Conservation (phyloP, 2,329 filamentous ascomycete genomes). For the Teratosphaeria pseudoeucalypti region DNA sequence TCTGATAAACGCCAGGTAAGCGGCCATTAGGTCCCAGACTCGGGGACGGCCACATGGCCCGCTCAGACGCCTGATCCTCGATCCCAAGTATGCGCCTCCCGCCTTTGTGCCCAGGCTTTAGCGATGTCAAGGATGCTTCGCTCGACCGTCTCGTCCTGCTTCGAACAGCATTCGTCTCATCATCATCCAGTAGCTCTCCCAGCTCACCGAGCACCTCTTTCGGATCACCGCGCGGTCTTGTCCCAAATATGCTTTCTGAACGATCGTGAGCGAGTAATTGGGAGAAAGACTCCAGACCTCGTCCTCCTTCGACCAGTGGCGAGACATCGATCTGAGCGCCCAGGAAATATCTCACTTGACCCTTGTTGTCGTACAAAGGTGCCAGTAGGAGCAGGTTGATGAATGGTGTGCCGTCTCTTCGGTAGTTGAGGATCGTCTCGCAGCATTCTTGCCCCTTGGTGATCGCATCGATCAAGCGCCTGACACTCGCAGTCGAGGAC, state of each 20-base stretch:
- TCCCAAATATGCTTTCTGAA: conserved; percentile 16
- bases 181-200: conserved; percentile 20
- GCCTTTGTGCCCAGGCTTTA: conserved; percentile 1
- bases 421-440: conserved; percentile 36
- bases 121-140: conserved; percentile 2
- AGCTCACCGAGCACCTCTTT: conserved; percentile 20
- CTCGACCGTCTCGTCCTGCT: conserved; percentile 11
- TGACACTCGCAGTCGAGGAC: conserved; percentile 24
- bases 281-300: conserved; percentile 28
- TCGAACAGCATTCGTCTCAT: conserved; percentile 24
- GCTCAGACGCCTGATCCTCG: conserved; percentile 19
- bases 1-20: conserved; percentile 29
- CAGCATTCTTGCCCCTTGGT: conserved; percentile 31
- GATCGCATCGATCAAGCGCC: conserved; percentile 28
- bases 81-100: conserved; percentile 20
- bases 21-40: conserved; percentile 24
- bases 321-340: conserved; percentile 32
- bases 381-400: conserved; percentile 32
- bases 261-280: conserved; percentile 24
- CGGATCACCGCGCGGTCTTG: conserved; percentile 10
- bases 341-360: conserved; percentile 30
- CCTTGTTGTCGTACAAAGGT: conserved; percentile 33
- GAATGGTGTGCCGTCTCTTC: conserved; percentile 31
- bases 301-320: conserved; percentile 26
- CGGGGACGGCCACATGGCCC: conserved; percentile 21